A percentile compares a stretch with the other conserved stretches of the same genome.
phyloP scores from a whole-genome alignment of 177 flowering plant genomes.

The Telopea speciosissima region DNA sequence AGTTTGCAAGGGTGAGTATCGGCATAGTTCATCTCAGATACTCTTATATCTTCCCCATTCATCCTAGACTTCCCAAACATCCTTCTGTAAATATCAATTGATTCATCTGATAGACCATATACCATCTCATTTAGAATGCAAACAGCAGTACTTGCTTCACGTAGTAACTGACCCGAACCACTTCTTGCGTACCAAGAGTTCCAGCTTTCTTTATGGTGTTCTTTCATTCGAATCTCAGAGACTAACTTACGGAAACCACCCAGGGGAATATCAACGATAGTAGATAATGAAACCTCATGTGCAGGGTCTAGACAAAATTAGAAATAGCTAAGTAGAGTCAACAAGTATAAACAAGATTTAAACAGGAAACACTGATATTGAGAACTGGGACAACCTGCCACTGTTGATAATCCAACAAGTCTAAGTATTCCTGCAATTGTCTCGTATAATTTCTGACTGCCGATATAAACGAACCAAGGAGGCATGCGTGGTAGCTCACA shows the following conservation, averaged over 20 bases:
- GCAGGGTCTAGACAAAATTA: slow-evolving; percentile 40
- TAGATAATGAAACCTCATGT: slow-evolving; percentile 50
- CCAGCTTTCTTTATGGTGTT: slow-evolving; percentile 65
- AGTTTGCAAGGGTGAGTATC: slow-evolving; percentile 14
- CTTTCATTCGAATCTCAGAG: slow-evolving; percentile 59
- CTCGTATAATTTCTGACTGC: slow-evolving; percentile 60
- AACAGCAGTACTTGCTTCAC: slow-evolving; percentile 80
- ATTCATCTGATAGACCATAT: slow-evolving; percentile 74
- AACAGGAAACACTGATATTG: background rate
- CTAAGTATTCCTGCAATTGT: slow-evolving; percentile 73
- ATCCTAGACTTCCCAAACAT: slow-evolving; percentile 39
- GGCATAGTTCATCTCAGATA: slow-evolving; percentile 11
- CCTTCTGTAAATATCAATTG: slow-evolving; percentile 28
- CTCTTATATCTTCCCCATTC: slow-evolving; percentile 17
- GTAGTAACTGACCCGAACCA: slow-evolving; percentile 72
- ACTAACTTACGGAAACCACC: slow-evolving; percentile 55
- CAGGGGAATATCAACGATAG: slow-evolving; percentile 60
- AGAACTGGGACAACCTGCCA: slow-evolving; percentile 54
- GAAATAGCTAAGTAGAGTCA: background rate
- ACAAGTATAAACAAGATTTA: slow-evolving; percentile 2
- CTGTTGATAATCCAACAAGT: slow-evolving; percentile 65
- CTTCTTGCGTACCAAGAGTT: slow-evolving; percentile 68
- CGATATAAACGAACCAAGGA: slow-evolving; percentile 77
- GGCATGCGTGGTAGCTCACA: slow-evolving; percentile 81
- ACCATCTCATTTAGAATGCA: slow-evolving; percentile 85